These are phyloP conservation scores for Citeromyces siamensis DNA, from an alignment of 1,139 yeast genomes.

Conservation along the genomic window DNA sequence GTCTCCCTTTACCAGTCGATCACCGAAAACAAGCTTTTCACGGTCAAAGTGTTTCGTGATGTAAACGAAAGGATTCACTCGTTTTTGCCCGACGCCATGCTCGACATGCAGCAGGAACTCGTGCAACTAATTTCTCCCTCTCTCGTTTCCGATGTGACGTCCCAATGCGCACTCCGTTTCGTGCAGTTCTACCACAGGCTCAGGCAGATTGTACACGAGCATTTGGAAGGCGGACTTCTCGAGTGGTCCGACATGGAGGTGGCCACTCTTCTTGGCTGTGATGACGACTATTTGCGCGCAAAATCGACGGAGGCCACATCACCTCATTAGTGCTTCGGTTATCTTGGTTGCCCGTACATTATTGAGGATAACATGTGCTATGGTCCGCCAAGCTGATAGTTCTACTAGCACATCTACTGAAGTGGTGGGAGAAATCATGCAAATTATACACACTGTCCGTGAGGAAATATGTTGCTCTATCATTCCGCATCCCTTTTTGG, in stretches of 20 bases:
- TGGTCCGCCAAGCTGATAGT: neutral
- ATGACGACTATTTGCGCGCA: slow-evolving; percentile 22
- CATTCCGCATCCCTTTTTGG: slow-evolving; percentile 27
- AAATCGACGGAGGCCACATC: too few relatives aligned
- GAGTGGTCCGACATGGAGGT: slow-evolving; percentile 48
- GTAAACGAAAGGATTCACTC: slow-evolving; percentile 32
- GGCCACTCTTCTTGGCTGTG: slow-evolving; percentile 55
- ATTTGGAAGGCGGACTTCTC: slow-evolving; percentile 21
- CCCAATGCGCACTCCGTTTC: slow-evolving; percentile 33
- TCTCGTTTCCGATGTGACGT: slow-evolving; percentile 41
- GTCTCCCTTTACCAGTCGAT: slow-evolving; percentile 50
- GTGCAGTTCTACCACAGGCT: slow-evolving; percentile 42
- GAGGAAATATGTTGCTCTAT: too few relatives aligned
- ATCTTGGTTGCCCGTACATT: too few relatives aligned
- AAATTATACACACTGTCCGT: too few relatives aligned
- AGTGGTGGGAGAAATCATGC: slow-evolving; percentile 1
- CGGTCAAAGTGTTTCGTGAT: slow-evolving; percentile 23
- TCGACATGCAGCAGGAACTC: slow-evolving; percentile 46
- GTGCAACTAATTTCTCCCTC: slow-evolving; percentile 52
- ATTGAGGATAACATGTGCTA: too few relatives aligned
- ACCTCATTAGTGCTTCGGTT: too few relatives aligned
- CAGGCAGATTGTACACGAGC: slow-evolving; percentile 24
- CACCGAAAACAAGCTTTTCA: slow-evolving; percentile 49
- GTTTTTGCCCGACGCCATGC: slow-evolving; percentile 46
- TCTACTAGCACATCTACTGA: slow-evolving; percentile 4